phyloP scores from a whole-genome alignment of 1,284 basidiomycete genomes.

The Pholiota adiposa region DNA sequence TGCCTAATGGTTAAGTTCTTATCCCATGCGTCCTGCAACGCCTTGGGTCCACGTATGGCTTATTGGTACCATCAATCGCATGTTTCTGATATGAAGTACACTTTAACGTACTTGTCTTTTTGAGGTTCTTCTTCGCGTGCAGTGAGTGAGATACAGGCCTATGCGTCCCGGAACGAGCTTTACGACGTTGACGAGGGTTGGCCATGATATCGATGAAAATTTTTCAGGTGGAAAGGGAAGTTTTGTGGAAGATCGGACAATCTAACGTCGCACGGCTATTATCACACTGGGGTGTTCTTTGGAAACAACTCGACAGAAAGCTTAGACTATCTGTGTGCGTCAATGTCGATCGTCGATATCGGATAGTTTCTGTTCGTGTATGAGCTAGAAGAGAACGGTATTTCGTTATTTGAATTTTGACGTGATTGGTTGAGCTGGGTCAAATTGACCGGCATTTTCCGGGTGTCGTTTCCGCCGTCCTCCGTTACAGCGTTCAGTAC shows the following conservation, averaged over 20 bases:
- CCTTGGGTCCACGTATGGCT: conserved; percentile 86
- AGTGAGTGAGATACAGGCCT: conserved; percentile 71
- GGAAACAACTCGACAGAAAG: not conserved
- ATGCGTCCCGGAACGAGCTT: conserved; percentile 74
- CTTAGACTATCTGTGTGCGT: not conserved
- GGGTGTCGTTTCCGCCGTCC: conserved; percentile 26
- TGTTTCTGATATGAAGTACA: not conserved
- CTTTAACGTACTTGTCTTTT: conserved; percentile 66
- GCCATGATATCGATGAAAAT: conserved; percentile 60
- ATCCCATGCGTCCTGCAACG: conserved; percentile 89
- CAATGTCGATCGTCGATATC: not conserved
- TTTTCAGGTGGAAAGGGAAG: not conserved
- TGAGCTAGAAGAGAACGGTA: not conserved
- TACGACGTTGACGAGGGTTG: conserved; percentile 89
- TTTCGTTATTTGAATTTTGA: not conserved
- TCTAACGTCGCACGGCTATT: not conserved
- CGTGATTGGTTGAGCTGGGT: conserved; percentile 15
- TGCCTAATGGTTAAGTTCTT: conserved; percentile 88
- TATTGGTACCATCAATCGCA: conserved; percentile 11
- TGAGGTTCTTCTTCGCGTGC: conserved; percentile 74
- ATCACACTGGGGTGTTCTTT: not conserved
- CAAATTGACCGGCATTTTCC: conserved; percentile 25
- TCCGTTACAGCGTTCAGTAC: conserved; percentile 16
- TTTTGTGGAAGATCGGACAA: not conserved
- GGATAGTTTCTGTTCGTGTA: not conserved